Base-by-base conservation (phyloP, 225 moss, liverwort and hornwort genomes). In the Polytrichum formosum region DNA sequence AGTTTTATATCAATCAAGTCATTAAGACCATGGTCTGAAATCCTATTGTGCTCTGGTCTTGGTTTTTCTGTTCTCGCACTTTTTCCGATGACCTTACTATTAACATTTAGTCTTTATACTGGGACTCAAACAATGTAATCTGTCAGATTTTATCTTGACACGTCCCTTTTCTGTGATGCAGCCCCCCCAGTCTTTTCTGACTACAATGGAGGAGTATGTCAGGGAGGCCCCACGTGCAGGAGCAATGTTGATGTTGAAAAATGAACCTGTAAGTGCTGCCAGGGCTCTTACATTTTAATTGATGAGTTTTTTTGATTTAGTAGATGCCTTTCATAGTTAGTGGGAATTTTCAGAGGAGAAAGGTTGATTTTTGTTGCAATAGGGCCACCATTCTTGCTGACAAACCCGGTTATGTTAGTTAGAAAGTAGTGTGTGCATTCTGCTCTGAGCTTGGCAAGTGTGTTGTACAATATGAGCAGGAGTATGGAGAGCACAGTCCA, bases 131-230 rank as follows among this genome's bases (percentile, higher is more conserved):
- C 10, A 37, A 37, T 10, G 37, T 9, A 2, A 25, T 71, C 54
- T 33, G 69, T 70, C 2, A 46, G 61, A 30, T 17, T 60, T 10
- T 30, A 60, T 25, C 22, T 25, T 20, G 18, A 26, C 25, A 13
- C 7, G 7, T 73, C 63, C 62, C 25, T 53, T 58, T 58, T 35
- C 64, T 29, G 61, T 66, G 37, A 60, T 90, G 75, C 94, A 98
- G 98, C 98, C 94, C 66, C 98, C 98, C 29, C 94, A 98, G 72
- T 98, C 98, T 68, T 98, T 98, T 68, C 91, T 98, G 10, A 85
- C 88, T 55, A 98, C 98, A 29, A 94, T 98, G 98, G 98, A 94
- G 88, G 94, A 98, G 68, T 98, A 98, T 79, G 98, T 98, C 5
- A 98, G 84, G 83, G 98, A 94, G 67, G 94, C 98, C 61, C 98